Base-by-base conservation (phyloP, 306 rosid species). In the Hippophae rhamnoides region DNA sequence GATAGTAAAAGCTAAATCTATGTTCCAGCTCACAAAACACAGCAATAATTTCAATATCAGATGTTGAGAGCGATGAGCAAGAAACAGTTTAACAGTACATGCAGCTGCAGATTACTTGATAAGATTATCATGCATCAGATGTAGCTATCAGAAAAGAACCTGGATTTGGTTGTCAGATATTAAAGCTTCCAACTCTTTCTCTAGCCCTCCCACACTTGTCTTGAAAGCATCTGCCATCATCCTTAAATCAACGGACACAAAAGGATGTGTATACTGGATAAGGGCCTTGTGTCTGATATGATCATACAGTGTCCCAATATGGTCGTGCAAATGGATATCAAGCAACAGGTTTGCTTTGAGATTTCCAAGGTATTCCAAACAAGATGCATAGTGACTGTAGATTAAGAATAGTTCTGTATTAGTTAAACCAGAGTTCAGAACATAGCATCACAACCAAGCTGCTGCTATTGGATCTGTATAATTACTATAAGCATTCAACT, bases 171-270 rank as follows among this genome's bases (percentile, higher is more conserved):
- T 80, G 66, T 84, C 89, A n/a, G 95, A 86, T 69, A 93, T 93
- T 81, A 93, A 81, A 72, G 95, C 86, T 76, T 93, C 99, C 10
- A 93, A 95, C 79, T 93, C 99, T 79, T 93, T 93, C 85, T 82
- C 87, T 55, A 93, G 81, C 72, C 93, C 99, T 5, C 79, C 65
- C 73, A 89, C 83, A 57, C 84, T 87, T 62, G 97, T 93, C 81
- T 86, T 93, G 83, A 93, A 93, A 69, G 99, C 99, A 82, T 77
- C 73, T 41, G 97, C 99, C 99, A 93, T 93, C 95, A 80, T 84
- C 60, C 69, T 64, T 61, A 93, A 65, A 69, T 93, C 99, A 63
- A 93, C 99, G 12, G 99, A 88, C 10, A 86, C 84, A 80, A 93
- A 93, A 57, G 99, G 99, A 71, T 73, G 95, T 7, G 94, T 89